Evolutionary conservation across 2,329 filamentous ascomycete genomes (phyloP).

Genomic region (Penicillium hesseltinei): DNA sequence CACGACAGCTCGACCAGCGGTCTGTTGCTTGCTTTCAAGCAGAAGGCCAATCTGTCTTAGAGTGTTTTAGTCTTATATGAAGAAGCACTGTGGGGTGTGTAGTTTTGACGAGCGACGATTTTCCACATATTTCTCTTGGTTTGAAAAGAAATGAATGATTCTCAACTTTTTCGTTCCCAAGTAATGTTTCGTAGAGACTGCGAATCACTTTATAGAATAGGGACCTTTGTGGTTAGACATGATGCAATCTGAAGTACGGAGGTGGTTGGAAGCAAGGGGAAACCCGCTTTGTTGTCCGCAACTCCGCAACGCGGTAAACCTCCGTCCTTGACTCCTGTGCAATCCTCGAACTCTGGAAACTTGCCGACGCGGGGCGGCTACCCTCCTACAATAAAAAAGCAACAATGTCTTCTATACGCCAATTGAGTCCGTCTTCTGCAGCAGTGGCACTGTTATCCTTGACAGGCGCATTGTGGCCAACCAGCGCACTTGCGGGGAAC

Average conservation of each 20-base stretch:
- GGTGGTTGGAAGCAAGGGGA: constrained; percentile 1
- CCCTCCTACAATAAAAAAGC: not conserved
- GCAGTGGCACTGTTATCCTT: constrained; percentile 17
- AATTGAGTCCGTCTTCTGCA: constrained; percentile 8
- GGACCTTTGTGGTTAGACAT: not conserved
- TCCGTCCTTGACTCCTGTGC: constrained; percentile 19
- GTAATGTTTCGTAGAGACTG: not conserved
- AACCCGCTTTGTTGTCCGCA: constrained; percentile 11
- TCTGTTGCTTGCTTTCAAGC: constrained; percentile 90
- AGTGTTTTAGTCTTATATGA: constrained; percentile 2
- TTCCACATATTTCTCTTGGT: constrained; percentile 7
- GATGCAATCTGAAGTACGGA: not conserved
- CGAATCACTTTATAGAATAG: not conserved
- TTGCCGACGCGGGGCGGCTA: constrained; percentile 16
- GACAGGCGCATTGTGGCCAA: constrained; percentile 20
- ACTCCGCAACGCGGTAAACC: constrained; percentile 13
- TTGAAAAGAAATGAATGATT: constrained; percentile 8
- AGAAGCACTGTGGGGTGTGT: constrained; percentile 11
- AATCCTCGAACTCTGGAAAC: constrained; percentile 8
- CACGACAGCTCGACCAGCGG: constrained; percentile 89
- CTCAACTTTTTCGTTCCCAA: not conserved
- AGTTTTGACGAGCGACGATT: constrained; percentile 27
- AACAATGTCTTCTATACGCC: constrained; percentile 10
- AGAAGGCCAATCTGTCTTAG: constrained; percentile 55
- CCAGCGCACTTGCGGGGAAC: constrained; percentile 25